Evolutionary conservation across 2,329 filamentous ascomycete species (phyloP), one percentile per base, ranked within the genome.

Genomic region (Annulohypoxylon truncatum): DNA sequence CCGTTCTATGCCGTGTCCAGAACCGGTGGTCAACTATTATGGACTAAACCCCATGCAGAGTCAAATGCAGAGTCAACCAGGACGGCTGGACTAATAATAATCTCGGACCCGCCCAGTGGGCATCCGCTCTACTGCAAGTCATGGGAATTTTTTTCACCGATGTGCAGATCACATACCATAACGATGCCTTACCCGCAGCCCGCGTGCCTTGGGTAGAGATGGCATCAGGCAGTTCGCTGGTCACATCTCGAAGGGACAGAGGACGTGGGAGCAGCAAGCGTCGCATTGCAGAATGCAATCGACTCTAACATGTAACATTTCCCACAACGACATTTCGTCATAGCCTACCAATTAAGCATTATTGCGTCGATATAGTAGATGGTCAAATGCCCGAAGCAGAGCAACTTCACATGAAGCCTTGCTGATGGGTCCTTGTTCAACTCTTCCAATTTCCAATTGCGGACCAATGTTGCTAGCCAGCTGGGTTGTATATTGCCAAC

Each of bases 141-240:
- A 70, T 68, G 67, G 67, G 64, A 48, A 28, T 66, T 68, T 68
- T 69, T 68, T 70, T 68, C 67, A 68, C 67, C 67, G 65, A 68
- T 31, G 44, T 63, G 67, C 61, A 67, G 65, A 70, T 70, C 67
- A 51, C 51, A 56, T 61, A 57, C 67, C 42, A 50, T 54, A 66
- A 56, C 52, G 47, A 56, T 48, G 66, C 44, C 58, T 56, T 68
- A 38, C 33, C 47, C 28, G 57, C 60, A 67, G 61, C 47, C 64
- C 63, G 60, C 66, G 60, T 66, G 47, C 64, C 61, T 61, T 63
- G 35, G 33, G 26, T 29, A 51, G 35, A 47, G 52, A 67, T 55
- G 53, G 31, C 42, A 54, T 61, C 54, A 59, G 56, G 42, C 56
- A 54, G 40, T 65, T 63, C 44, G 29, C 26, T 58, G 61, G 64